Percentiles rank a stretch among this genome's conserved stretches.
Conservation (phyloP, 306 rosid genomes). For the Astragalus membranaceus region DNA sequence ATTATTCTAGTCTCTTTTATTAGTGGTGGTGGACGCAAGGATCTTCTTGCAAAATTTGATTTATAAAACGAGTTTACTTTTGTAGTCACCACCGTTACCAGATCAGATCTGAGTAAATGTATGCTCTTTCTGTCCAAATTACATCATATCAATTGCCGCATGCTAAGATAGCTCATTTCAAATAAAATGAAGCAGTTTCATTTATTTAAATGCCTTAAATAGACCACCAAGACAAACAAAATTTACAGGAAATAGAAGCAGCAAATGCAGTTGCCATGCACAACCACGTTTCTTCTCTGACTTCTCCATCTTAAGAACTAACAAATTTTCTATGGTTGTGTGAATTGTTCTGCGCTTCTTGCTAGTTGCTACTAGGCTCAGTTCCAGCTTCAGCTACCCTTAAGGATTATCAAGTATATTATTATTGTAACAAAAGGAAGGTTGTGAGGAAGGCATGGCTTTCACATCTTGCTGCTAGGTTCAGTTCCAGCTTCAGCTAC, state of each 20-base stretch:
- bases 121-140: too few relatives aligned
- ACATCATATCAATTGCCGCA: too few relatives aligned
- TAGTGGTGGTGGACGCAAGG: too few relatives aligned
- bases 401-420: background rate
- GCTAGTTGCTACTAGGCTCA: background rate
- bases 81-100: too few relatives aligned
- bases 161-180: background rate
- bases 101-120: too few relatives aligned
- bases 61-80: too few relatives aligned
- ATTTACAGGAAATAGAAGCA: background rate
- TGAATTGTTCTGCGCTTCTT: background rate
- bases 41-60: too few relatives aligned
- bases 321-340: background rate
- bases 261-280: background rate
- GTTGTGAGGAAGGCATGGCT: background rate
- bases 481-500: slow-evolving; percentile 16
- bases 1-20: too few relatives aligned
- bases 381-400: slow-evolving; percentile 24
- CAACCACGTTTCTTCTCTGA: background rate
- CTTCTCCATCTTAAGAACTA: background rate
- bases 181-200: background rate
- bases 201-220: background rate
- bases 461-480: slow-evolving; percentile 26
- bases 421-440: slow-evolving; percentile 1
- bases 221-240: background rate